Percentiles rank a stretch among this genome's conserved stretches.
Evolutionary conservation across 2,329 filamentous ascomycete species (phyloP).

Genomic region (Teratosphaeria gauchensis): DNA sequence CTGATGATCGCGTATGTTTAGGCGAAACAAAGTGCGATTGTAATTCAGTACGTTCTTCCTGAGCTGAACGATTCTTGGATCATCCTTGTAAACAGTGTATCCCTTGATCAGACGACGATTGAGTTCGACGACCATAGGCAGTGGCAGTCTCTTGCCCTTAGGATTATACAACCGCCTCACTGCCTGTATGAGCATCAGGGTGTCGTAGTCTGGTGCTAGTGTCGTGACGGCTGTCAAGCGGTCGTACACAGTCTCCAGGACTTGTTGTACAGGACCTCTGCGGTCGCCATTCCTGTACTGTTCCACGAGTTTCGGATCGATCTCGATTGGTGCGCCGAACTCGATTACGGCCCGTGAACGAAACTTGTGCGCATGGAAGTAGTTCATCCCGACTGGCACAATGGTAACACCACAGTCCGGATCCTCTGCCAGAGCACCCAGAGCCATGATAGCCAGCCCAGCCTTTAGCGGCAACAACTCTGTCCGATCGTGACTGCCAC

Average conservation of each 20-base stretch:
- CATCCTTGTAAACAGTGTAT: slow-evolving; percentile 86
- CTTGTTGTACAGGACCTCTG: slow-evolving; percentile 73
- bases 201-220: slow-evolving; percentile 88
- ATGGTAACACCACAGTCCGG: slow-evolving; percentile 87
- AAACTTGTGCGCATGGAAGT: slow-evolving; percentile 98
- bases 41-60: slow-evolving; percentile 71
- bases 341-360: slow-evolving; percentile 91
- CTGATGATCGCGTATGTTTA: slow-evolving; percentile 88
- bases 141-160: slow-evolving; percentile 82
- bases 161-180: slow-evolving; percentile 88
- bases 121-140: slow-evolving; percentile 87
- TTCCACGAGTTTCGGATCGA: slow-evolving; percentile 71
- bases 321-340: slow-evolving; percentile 81
- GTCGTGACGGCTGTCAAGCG: slow-evolving; percentile 81
- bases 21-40: slow-evolving; percentile 73
- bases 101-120: slow-evolving; percentile 85
- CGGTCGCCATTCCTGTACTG: slow-evolving; percentile 76
- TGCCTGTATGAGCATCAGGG: slow-evolving; percentile 91
- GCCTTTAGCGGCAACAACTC: slow-evolving; percentile 89
- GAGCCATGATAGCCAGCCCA: slow-evolving; percentile 94
- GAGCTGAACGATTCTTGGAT: slow-evolving; percentile 68
- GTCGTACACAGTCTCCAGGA: slow-evolving; percentile 80
- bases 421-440: slow-evolving; percentile 76
- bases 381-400: slow-evolving; percentile 97
- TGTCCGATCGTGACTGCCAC: slow-evolving; percentile 88